Base-by-base conservation (phyloP, 805 yeast species). In the Starmerella floris region DNA sequence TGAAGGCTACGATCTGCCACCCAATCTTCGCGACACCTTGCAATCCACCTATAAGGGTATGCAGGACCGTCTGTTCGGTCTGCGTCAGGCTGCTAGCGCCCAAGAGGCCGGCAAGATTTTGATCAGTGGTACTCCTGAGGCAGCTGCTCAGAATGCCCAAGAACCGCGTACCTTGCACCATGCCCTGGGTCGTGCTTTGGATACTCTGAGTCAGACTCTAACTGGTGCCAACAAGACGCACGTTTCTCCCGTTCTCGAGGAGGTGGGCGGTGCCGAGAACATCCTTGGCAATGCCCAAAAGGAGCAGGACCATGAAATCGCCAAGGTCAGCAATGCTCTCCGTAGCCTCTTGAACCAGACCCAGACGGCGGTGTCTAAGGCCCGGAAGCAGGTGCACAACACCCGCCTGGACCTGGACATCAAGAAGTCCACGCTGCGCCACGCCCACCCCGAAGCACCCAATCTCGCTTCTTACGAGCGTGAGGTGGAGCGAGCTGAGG, bases 1-100 rank as follows among this genome's bases (percentile, higher is more conserved):
- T 51, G 94, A 82, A 62, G 72, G 80, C 39, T 83, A 83, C 62
- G 94, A 83, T 62, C 83, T 83, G 60, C 94, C 94, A 9, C 73
- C 76, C 42, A 77, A 78, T 54, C 66, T 77, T 51, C 73, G 73
- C 54, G 94, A 83, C 57, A 75, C 85, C n/a, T 73, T 83, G 49
- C 68, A 70, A 39, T 87, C 79, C 49, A 70, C 81, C 45, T 77
- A 84, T 40, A 76, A 76, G 62, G 71, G 70, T 50, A 69, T 83
- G 46, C 67, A 77, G 40, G 67, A 69, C 42, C 73, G 82, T 52
- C 78, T 82, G 37, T 67, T 72, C 45, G 80, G 75, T 47, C 67
- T 82, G 46, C 72, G 85, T 16, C 73, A 70, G 56, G 94, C 85
- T 13, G 70, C 79, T 37, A 70, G 80, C 21, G 83, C 88, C 1